A percentile compares a stretch with the other conserved stretches of the same genome.
These are phyloP conservation scores for Gastrolobium bilobum DNA, from an alignment of 306 rosid genomes.

Conservation along the genomic window DNA sequence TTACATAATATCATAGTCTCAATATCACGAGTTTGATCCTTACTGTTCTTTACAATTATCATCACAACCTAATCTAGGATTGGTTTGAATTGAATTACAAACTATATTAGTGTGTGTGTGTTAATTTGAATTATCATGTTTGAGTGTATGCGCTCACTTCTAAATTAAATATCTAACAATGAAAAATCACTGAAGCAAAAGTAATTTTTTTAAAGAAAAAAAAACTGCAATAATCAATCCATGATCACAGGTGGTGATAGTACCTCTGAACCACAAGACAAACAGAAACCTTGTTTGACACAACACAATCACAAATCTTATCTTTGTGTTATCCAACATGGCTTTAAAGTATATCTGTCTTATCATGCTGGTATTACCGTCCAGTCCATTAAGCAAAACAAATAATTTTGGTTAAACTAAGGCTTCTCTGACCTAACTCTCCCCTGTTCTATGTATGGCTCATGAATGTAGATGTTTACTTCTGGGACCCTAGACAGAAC, in stretches of 20 bases:
- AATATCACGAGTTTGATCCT: too few species aligned
- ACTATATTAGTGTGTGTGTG: background rate
- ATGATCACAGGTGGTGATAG: background rate
- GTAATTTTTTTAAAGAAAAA: background rate
- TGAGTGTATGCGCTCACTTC: background rate
- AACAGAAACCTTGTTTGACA: constrained; percentile 14
- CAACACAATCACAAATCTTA: constrained; percentile 8
- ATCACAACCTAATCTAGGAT: too few species aligned
- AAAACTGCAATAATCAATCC: background rate
- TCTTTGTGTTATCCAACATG: constrained; percentile 41
- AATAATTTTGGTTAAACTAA: constrained; percentile 16
- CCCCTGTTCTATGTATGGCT: background rate
- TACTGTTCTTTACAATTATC: too few species aligned
- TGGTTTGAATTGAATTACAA: background rate
- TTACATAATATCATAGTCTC: too few species aligned
- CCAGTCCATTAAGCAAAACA: constrained; percentile 40
- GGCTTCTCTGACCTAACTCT: background rate
- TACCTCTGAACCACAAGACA: background rate
- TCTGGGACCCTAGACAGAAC: background rate
- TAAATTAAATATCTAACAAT: background rate
- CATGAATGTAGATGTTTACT: background rate
- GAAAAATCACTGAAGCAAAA: background rate
- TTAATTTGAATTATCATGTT: too few species aligned
- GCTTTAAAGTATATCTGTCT: constrained; percentile 49
- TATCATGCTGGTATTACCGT: constrained; percentile 25